Evolutionary conservation across 129 eudicot genomes (phyloP).

Genomic region (Mikania micrantha): DNA sequence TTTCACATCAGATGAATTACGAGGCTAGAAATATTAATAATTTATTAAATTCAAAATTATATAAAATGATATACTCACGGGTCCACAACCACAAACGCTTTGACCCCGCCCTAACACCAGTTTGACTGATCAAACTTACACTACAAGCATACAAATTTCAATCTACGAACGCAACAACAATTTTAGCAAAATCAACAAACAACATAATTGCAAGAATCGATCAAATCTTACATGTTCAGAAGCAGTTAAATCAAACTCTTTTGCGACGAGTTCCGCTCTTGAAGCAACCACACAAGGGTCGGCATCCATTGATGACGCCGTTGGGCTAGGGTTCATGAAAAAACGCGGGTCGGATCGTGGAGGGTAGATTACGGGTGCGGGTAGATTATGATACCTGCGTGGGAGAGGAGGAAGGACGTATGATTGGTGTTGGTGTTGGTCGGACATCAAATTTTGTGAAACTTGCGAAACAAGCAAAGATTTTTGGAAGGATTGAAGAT

Average conservation of each 20-base stretch:
- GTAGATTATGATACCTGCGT: not conserved
- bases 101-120: not conserved
- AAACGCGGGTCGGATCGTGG: constrained; percentile 14
- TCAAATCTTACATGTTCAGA: constrained; percentile 20
- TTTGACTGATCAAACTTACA: not conserved
- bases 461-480: too few species aligned
- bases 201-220: not conserved
- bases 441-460: too few species aligned
- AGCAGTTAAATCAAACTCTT: constrained; percentile 10
- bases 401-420: not conserved
- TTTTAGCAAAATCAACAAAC: not conserved
- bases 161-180: not conserved
- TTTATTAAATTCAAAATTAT: not conserved
- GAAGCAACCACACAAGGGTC: constrained; percentile 20
- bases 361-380: constrained; percentile 18
- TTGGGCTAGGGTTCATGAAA: constrained; percentile 10
- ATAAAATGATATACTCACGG: not conserved
- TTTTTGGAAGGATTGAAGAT: not conserved
- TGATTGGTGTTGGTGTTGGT: too few species aligned
- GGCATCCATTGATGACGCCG: not conserved
- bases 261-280: not conserved
- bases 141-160: not conserved
- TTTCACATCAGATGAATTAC: not conserved
- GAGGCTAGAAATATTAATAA: not conserved
- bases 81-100: not conserved